Evolutionary conservation across 768 basidiomycete genomes (phyloP).

Genomic region (Lentinus tigrinus): DNA sequence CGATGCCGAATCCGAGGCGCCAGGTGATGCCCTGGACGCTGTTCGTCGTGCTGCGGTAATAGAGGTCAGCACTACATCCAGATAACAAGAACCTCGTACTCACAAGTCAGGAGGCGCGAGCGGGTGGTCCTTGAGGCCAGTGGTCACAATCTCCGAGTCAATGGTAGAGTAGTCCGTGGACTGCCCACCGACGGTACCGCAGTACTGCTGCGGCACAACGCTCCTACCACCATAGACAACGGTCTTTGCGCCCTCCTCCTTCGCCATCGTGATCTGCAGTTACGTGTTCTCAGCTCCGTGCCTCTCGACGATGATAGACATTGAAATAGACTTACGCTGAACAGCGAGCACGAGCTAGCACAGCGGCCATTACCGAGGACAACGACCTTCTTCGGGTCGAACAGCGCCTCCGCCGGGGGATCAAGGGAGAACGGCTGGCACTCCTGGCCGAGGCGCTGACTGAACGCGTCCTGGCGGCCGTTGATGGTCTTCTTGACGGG

Average conservation of each 20-base stretch:
- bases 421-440: slow-evolving; percentile 34
- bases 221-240: slow-evolving; percentile 57
- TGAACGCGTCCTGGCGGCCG: slow-evolving; percentile 49
- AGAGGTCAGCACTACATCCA: neutral
- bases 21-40: slow-evolving; percentile 64
- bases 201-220: slow-evolving; percentile 51
- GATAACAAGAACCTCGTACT: slow-evolving; percentile 11
- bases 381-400: slow-evolving; percentile 46
- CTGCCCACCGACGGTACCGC: slow-evolving; percentile 64
- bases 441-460: slow-evolving; percentile 37
- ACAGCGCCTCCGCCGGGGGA: slow-evolving; percentile 45
- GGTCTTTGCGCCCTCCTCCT: slow-evolving; percentile 54
- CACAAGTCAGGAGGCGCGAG: slow-evolving; percentile 63
- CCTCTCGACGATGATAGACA: neutral
- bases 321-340: slow-evolving; percentile 24
- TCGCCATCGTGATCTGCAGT: slow-evolving; percentile 56
- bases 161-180: slow-evolving; percentile 57
- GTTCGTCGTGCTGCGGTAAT: slow-evolving; percentile 37
- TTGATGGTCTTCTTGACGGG: slow-evolving; percentile 44
- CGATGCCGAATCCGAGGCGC: slow-evolving; percentile 59
- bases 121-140: slow-evolving; percentile 50
- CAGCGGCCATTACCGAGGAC: slow-evolving; percentile 54
- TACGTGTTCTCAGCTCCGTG: neutral
- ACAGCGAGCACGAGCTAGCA: slow-evolving; percentile 28
- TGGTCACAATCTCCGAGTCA: slow-evolving; percentile 60